Conservation (phyloP, 805 yeast genomes). For the Crinitomyces ghanaensis region DNA sequence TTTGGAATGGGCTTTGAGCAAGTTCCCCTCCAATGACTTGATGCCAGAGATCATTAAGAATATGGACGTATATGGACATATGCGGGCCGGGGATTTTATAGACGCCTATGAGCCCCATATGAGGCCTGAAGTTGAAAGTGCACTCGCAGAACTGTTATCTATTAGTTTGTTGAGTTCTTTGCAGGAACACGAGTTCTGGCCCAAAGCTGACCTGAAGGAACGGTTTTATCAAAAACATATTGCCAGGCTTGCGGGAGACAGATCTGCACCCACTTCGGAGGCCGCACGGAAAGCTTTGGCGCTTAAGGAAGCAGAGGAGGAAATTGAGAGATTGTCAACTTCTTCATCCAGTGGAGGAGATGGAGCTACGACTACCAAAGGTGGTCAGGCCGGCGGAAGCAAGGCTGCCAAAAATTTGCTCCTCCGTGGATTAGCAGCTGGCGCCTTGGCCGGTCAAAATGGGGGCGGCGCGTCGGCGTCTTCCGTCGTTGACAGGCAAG, state of each 20-base stretch:
- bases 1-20: slow-evolving; percentile 37
- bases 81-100: slow-evolving; percentile 44
- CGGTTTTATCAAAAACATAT: slow-evolving; percentile 15
- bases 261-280: slow-evolving; percentile 33
- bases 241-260: slow-evolving; percentile 8
- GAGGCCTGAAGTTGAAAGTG: slow-evolving; percentile 11
- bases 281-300: slow-evolving; percentile 49
- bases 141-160: slow-evolving; percentile 19
- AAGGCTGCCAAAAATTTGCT: neutral
- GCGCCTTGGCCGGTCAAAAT: neutral
- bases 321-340: slow-evolving; percentile 12
- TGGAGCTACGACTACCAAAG: neutral
- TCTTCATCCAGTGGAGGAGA: neutral
- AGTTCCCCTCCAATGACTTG: too few relatives aligned
- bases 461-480: neutral
- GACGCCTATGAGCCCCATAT: slow-evolving; percentile 10
- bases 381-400: slow-evolving; percentile 1
- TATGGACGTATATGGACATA: slow-evolving; percentile 55
- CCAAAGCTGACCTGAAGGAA: slow-evolving; percentile 19
- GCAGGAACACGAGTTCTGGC: slow-evolving; percentile 27
- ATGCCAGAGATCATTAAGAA: slow-evolving; percentile 54
- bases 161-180: slow-evolving; percentile 44
- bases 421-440: neutral
- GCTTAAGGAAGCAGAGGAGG: slow-evolving; percentile 38
- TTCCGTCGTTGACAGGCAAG: slow-evolving; percentile 11